These are phyloP conservation scores for Fusarium sp. DNA, from an alignment of 2,329 filamentous ascomycete species.

Conservation along the genomic window DNA sequence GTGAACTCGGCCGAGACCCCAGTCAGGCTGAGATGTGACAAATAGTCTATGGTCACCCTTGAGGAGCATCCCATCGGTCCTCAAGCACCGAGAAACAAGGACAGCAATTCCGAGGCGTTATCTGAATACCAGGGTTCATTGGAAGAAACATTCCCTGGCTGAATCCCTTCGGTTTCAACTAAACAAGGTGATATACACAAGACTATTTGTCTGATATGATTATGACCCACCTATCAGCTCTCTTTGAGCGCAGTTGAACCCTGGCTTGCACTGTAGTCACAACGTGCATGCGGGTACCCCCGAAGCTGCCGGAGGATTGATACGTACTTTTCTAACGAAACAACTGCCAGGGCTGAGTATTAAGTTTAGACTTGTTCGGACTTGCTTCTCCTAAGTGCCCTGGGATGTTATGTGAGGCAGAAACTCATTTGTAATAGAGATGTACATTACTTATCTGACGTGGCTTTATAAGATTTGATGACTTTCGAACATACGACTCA, in stretches of 20 bases:
- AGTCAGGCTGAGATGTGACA: slow-evolving; percentile 7
- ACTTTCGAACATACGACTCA: not conserved
- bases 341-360: slow-evolving; percentile 5
- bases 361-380: slow-evolving; percentile 10
- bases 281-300: slow-evolving; percentile 34
- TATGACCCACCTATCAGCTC: slow-evolving; percentile 26
- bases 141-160: not conserved
- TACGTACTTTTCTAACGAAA: slow-evolving; percentile 9
- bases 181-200: not conserved
- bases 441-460: not conserved
- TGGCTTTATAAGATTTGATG: not conserved
- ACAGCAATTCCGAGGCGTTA: not conserved
- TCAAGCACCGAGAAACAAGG: not conserved
- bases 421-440: not conserved
- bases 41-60: not conserved
- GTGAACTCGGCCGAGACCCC: slow-evolving; percentile 19
- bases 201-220: slow-evolving; percentile 1
- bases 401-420: not conserved
- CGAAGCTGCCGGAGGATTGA: slow-evolving; percentile 1
- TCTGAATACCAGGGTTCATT: not conserved
- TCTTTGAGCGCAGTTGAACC: slow-evolving; percentile 11
- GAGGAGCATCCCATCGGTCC: not conserved
- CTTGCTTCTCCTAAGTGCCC: not conserved
- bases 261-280: slow-evolving; percentile 21
- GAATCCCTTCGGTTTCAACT: not conserved